A percentile compares a stretch with the other conserved stretches of the same genome.
Evolutionary conservation across 139 green algal genomes (phyloP).

Genomic region (Micromonas commoda): DNA sequence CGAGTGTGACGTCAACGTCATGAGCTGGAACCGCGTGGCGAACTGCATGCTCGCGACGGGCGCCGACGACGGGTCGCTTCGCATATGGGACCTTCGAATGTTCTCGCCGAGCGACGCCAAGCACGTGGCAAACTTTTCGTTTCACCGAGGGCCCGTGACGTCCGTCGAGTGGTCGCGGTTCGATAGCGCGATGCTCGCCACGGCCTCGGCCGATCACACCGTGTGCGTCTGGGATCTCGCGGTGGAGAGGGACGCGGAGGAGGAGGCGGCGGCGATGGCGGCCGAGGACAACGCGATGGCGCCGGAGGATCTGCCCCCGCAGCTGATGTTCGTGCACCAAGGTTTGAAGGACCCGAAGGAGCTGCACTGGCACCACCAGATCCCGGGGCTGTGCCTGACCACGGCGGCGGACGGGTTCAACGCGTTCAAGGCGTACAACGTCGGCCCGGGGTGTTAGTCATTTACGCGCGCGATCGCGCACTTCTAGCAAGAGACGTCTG

Average conservation of each 20-base stretch:
- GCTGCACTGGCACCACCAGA: slow-evolving; percentile 91
- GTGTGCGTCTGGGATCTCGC: slow-evolving; percentile 88
- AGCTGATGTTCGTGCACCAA: slow-evolving; percentile 86
- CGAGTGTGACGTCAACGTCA: slow-evolving; percentile 89
- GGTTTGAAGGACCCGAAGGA: slow-evolving; percentile 93
- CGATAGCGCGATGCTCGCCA: slow-evolving; percentile 84
- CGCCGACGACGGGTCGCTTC: slow-evolving; percentile 75
- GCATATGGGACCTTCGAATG: slow-evolving; percentile 89
- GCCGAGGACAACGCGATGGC: slow-evolving; percentile 44
- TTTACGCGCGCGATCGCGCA: no score
- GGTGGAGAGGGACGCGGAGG: slow-evolving; percentile 88
- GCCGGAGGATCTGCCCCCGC: slow-evolving; percentile 60
- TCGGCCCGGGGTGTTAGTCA: slow-evolving; percentile 32
- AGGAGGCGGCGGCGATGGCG: slow-evolving; percentile 67
- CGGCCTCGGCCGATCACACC: slow-evolving; percentile 62
- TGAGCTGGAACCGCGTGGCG: slow-evolving; percentile 84
- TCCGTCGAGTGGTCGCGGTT: slow-evolving; percentile 90
- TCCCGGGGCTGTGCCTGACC: slow-evolving; percentile 76
- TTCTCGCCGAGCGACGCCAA: slow-evolving; percentile 40
- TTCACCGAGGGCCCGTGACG: slow-evolving; percentile 65
- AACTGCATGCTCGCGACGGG: slow-evolving; percentile 90
- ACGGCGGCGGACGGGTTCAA: slow-evolving; percentile 93
- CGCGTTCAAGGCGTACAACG: slow-evolving; percentile 89
- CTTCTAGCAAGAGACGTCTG: no score
- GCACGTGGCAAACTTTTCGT: slow-evolving; percentile 60